phyloP scores from a whole-genome alignment of 164 flowering plant genomes.

The Aristolochia fimbriata region DNA sequence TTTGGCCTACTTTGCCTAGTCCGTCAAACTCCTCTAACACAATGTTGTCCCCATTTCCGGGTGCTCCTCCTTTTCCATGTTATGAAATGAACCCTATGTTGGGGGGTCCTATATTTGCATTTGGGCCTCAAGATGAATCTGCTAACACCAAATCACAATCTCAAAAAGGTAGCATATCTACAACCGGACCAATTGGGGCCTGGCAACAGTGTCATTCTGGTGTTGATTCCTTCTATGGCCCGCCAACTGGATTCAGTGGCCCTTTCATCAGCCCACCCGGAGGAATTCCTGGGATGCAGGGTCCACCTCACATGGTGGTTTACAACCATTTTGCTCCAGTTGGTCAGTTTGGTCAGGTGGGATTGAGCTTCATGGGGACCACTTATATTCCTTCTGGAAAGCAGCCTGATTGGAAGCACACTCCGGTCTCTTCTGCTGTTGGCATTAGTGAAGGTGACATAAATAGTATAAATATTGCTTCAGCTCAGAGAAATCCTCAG shows the following conservation, averaged over 20 bases:
- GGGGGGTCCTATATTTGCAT: constrained; percentile 75
- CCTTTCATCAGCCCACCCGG: constrained; percentile 81
- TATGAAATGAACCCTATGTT: constrained; percentile 87
- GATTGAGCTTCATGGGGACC: constrained; percentile 92
- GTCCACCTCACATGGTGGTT: constrained; percentile 92
- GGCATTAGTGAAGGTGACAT: constrained; percentile 50
- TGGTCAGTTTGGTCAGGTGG: constrained; percentile 93
- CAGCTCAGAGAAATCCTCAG: constrained; percentile 47
- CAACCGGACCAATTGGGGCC: constrained; percentile 48
- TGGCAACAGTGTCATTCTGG: constrained; percentile 86
- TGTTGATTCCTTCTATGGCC: constrained; percentile 85
- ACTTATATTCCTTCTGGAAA: constrained; percentile 89
- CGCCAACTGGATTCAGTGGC: constrained; percentile 73
- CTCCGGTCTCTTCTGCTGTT: constrained; percentile 46
- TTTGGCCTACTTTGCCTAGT: constrained; percentile 79
- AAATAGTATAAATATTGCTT: constrained; percentile 39
- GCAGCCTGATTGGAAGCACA: constrained; percentile 93
- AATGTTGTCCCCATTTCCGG: constrained; percentile 78
- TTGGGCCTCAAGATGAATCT: constrained; percentile 77
- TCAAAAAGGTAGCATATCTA: constrained; percentile 45
- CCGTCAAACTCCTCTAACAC: constrained; percentile 63
- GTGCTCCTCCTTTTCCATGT: constrained; percentile 69
- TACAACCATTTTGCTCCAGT: constrained; percentile 97
- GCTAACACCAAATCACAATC: constrained; percentile 48
- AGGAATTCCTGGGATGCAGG: constrained; percentile 81